Evolutionary conservation across 345 rosid species (phyloP).

Genomic region (Schrenkiella parvula): DNA sequence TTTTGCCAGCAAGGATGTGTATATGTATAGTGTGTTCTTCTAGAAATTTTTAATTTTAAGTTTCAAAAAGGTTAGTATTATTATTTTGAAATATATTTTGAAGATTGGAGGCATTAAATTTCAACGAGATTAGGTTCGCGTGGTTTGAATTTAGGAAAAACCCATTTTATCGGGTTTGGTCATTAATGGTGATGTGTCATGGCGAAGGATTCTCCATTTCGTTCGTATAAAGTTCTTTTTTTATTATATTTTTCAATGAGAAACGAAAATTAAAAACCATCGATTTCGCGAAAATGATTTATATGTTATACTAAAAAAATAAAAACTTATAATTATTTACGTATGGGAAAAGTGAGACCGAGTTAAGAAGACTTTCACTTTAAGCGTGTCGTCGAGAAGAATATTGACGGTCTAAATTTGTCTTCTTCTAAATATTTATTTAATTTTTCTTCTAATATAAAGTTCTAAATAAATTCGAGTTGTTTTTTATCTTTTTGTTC

Average conservation of each 20-base stretch:
- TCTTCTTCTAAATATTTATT: neutral
- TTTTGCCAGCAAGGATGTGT: slow-evolving; percentile 26
- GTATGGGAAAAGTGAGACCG: neutral
- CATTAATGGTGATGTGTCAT: slow-evolving; percentile 9
- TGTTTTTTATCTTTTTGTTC: neutral
- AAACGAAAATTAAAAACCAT: neutral
- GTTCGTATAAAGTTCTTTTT: neutral
- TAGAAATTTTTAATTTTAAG: neutral
- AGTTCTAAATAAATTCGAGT: neutral
- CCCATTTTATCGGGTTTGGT: neutral
- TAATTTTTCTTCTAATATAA: neutral
- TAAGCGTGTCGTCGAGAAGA: slow-evolving; percentile 14
- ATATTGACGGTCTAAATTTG: slow-evolving; percentile 10
- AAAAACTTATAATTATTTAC: neutral
- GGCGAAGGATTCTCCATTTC: neutral
- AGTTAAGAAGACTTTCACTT: neutral
- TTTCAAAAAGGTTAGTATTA: neutral
- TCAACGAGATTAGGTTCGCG: slow-evolving; percentile 35
- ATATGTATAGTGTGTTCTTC: slow-evolving; percentile 14
- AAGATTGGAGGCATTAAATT: slow-evolving; percentile 10
- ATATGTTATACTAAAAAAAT: neutral
- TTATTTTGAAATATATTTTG: slow-evolving; percentile 2
- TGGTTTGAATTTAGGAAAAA: slow-evolving; percentile 25
- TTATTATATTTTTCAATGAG: neutral
- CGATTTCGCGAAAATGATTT: neutral